Evolutionary conservation across 441 rosid species (phyloP).

Genomic region (Pelargonium fulgidum): DNA sequence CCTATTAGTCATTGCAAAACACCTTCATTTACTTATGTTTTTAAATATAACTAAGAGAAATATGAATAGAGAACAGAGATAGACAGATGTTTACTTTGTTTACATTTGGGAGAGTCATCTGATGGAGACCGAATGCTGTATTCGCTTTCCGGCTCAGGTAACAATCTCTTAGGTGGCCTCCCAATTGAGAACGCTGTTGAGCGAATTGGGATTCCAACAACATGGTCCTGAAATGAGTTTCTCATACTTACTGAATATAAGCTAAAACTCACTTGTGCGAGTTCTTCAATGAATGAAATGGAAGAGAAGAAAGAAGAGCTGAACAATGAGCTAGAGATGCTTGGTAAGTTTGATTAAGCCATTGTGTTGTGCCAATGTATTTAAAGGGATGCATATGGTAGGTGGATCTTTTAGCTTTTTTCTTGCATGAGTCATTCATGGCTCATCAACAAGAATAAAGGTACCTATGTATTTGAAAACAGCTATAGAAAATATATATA

Average conservation of each 20-base stretch:
- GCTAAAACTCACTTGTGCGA: background rate
- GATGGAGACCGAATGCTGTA: background rate
- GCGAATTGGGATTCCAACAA: conserved; percentile 11
- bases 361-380: background rate
- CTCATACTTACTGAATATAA: background rate
- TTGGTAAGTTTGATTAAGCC: background rate
- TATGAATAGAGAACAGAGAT: background rate
- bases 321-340: background rate
- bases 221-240: background rate
- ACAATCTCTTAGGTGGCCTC: conserved; percentile 1
- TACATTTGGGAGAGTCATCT: conserved; percentile 6
- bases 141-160: background rate
- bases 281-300: background rate
- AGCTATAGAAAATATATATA: no score
- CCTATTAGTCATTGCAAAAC: background rate
- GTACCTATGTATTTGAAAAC: background rate
- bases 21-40: background rate
- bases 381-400: conserved; percentile 5
- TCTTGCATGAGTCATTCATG: conserved; percentile 6
- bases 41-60: background rate
- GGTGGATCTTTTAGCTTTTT: background rate
- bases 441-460: conserved; percentile 12
- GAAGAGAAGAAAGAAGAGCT: background rate
- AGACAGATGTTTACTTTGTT: background rate
- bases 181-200: conserved; percentile 13